A percentile compares a stretch with the other conserved stretches of the same genome.
Conservation (phyloP, 768 basidiomycete genomes). For the Leccinellum luteum region DNA sequence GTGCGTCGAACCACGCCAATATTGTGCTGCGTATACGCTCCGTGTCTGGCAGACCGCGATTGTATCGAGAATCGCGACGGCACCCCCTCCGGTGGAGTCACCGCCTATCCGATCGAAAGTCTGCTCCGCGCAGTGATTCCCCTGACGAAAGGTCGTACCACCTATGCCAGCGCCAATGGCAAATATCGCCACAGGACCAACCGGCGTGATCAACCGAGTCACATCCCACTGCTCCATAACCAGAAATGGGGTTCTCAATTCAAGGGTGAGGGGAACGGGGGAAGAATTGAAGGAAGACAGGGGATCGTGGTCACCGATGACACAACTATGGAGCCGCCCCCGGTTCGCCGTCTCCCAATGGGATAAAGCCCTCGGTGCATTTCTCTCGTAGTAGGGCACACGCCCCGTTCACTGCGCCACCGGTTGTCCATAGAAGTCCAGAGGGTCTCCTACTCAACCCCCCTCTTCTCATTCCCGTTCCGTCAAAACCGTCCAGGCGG, state of each 20-base stretch:
- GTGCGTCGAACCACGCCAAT: not conserved
- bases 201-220: not conserved
- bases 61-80: conserved; percentile 14
- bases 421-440: conserved; percentile 1
- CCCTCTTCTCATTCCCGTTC: not conserved
- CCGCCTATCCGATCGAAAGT: not conserved
- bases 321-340: not conserved
- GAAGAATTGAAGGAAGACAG: not conserved
- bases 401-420: not conserved
- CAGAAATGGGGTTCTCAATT: conserved; percentile 2
- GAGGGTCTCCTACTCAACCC: not conserved
- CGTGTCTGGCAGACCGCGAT: not conserved
- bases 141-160: not conserved
- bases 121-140: not conserved
- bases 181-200: conserved; percentile 2
- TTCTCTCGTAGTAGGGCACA: not conserved
- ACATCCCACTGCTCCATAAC: not conserved
- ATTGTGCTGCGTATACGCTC: not conserved
- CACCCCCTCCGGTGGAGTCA: conserved; percentile 8
- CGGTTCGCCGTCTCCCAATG: conserved; percentile 5
- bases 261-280: not conserved
- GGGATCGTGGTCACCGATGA: not conserved
- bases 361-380: conserved; percentile 10
- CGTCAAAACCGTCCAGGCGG: not conserved
- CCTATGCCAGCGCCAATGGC: conserved; percentile 5